Conservation (phyloP, 2,329 filamentous ascomycete species). For the Purpureocillium lavendulum region DNA sequence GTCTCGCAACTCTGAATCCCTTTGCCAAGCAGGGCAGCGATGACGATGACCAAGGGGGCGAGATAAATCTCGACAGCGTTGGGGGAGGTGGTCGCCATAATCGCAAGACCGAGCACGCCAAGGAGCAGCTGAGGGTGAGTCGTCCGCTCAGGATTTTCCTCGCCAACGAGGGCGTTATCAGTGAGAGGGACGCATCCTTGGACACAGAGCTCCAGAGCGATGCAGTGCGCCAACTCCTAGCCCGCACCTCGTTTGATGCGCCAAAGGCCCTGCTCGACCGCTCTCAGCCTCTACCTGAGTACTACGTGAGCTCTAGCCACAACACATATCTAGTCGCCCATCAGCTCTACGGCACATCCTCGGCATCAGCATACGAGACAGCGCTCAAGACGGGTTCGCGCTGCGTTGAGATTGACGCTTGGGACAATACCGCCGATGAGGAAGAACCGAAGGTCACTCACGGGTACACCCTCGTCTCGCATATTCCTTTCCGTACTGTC, state of each 20-base stretch:
- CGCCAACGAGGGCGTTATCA: conserved; percentile 40
- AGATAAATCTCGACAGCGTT: conserved; percentile 30
- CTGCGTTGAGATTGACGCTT: conserved; percentile 68
- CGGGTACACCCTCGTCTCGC: conserved; percentile 58
- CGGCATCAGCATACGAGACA: conserved; percentile 54
- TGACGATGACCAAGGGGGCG: conserved; percentile 25
- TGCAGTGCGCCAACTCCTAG: conserved; percentile 42
- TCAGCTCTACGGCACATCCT: conserved; percentile 57
- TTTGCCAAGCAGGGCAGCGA: conserved; percentile 17
- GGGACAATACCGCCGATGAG: conserved; percentile 53
- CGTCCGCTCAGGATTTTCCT: conserved; percentile 48
- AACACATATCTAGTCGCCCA: conserved; percentile 66
- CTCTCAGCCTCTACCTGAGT: conserved; percentile 55
- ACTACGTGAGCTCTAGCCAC: conserved; percentile 66
- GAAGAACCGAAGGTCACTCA: conserved; percentile 64
- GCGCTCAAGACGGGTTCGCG: conserved; percentile 54
- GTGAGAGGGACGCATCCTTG: conserved; percentile 36
- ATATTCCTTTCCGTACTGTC: conserved; percentile 55
- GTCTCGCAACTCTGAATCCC: conserved; percentile 20
- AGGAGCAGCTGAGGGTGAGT: conserved; percentile 50
- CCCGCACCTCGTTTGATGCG: conserved; percentile 48
- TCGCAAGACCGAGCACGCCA: conserved; percentile 38
- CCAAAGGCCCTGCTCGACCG: conserved; percentile 46
- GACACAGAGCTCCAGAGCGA: conserved; percentile 30
- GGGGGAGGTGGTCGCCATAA: conserved; percentile 52